Conservation (phyloP, 2,329 filamentous ascomycete genomes). For the Verticillium klebahnii region DNA sequence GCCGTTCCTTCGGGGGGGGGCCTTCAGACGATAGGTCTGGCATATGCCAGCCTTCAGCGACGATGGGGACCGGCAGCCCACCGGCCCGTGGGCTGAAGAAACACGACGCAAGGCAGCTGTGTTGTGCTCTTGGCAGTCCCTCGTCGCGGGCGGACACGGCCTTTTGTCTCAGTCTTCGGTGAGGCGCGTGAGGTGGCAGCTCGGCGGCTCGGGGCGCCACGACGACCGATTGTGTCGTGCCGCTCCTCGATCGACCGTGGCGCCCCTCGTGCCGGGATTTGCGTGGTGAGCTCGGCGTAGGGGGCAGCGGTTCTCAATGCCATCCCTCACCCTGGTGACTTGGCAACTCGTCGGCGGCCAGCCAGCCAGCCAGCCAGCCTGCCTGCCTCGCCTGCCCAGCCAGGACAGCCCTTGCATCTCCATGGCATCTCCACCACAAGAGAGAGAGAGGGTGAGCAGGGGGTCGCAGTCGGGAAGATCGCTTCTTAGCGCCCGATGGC, state of each 20-base stretch:
- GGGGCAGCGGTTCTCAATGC: background rate
- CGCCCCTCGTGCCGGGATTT: background rate
- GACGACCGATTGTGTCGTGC: background rate
- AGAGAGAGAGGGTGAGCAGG: background rate
- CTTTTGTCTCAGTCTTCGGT: background rate
- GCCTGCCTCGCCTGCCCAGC: background rate
- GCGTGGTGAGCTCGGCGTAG: background rate
- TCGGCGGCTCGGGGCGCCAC: background rate
- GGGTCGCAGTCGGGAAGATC: background rate
- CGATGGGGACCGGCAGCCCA: background rate
- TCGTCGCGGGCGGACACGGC: background rate
- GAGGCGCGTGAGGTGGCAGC: background rate
- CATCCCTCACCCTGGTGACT: background rate
- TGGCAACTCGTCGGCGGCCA: background rate
- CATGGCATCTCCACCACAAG: background rate
- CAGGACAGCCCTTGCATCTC: background rate
- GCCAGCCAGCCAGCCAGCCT: background rate
- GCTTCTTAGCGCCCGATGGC: background rate
- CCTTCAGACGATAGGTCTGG: background rate
- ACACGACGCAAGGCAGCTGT: background rate
- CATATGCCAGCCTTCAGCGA: background rate
- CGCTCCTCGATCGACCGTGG: background rate
- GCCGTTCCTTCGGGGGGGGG: background rate
- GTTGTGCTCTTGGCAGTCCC: background rate
- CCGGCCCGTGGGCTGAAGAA: background rate